phyloP scores from a whole-genome alignment of 139 green algal genomes.

The Astrephomene gubernaculifera region DNA sequence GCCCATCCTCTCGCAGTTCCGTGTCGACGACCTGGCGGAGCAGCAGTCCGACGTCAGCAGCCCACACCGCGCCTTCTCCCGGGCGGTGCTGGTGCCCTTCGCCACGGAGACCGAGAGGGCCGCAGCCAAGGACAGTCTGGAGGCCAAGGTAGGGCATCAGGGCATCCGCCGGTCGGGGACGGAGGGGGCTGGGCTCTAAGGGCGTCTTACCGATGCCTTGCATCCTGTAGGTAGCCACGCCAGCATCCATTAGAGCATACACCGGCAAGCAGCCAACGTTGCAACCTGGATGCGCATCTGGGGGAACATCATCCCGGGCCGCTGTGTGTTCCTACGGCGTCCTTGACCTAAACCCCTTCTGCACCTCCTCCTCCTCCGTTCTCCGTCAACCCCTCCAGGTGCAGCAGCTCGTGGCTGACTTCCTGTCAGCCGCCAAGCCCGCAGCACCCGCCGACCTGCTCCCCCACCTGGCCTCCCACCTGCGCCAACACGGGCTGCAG shows the following conservation, averaged over 20 bases:
- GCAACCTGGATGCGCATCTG: no score
- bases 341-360: no score
- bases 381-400: no score
- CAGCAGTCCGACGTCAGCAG: background rate
- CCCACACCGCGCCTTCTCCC: background rate
- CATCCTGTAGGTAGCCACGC: no score
- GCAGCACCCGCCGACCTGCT: background rate
- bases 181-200: no score
- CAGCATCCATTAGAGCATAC: no score
- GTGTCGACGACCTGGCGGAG: background rate
- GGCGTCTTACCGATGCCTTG: no score
- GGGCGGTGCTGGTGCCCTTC: conserved; percentile 11
- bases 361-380: no score
- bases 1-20: background rate
- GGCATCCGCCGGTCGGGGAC: no score
- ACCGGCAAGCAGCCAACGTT: no score
- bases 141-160: conserved; percentile 20
- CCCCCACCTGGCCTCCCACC: background rate
- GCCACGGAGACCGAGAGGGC: background rate
- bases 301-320: no score
- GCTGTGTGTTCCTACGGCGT: no score
- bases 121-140: background rate
- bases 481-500: background rate
- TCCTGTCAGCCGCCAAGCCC: background rate
- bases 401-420: conserved; percentile 15